phyloP scores from a whole-genome alignment of 768 basidiomycete genomes.

The Hebeloma cylindrosporum region DNA sequence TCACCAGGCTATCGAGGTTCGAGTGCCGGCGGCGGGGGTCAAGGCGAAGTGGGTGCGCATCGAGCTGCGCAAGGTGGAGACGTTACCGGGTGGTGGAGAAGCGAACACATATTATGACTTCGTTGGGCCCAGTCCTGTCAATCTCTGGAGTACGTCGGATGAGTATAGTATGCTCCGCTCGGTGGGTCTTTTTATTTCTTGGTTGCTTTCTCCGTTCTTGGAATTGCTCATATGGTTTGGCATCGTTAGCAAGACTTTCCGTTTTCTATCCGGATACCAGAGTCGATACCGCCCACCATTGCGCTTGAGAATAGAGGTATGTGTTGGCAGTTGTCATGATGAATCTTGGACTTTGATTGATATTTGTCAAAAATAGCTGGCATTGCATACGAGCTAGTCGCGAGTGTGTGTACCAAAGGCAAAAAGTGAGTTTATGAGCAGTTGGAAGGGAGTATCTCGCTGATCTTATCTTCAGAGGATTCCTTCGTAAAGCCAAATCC shows the following conservation, averaged over 20 bases:
- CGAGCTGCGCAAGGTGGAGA: slow-evolving; percentile 90
- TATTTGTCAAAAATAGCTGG: slow-evolving; percentile 52
- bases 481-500: slow-evolving; percentile 79
- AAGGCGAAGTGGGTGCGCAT: slow-evolving; percentile 93
- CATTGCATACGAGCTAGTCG: slow-evolving; percentile 88
- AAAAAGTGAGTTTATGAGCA: slow-evolving; percentile 61
- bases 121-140: slow-evolving; percentile 79
- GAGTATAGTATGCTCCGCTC: slow-evolving; percentile 71
- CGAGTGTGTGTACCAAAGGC: slow-evolving; percentile 80
- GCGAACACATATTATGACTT: slow-evolving; percentile 76
- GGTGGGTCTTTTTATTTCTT: slow-evolving; percentile 41
- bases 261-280: slow-evolving; percentile 89
- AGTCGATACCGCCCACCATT: slow-evolving; percentile 86
- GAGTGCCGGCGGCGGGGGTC: slow-evolving; percentile 68
- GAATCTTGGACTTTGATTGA: neutral
- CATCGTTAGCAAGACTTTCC: slow-evolving; percentile 74
- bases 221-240: slow-evolving; percentile 5
- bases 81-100: slow-evolving; percentile 66
- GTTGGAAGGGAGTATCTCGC: neutral
- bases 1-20: slow-evolving; percentile 78
- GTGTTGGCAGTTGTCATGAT: slow-evolving; percentile 16
- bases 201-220: slow-evolving; percentile 10
- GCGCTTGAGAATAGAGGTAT: slow-evolving; percentile 74
- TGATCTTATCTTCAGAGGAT: slow-evolving; percentile 50
- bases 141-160: slow-evolving; percentile 78